Base-by-base conservation (phyloP, 306 rosid genomes). In the Arachis stenosperma region DNA sequence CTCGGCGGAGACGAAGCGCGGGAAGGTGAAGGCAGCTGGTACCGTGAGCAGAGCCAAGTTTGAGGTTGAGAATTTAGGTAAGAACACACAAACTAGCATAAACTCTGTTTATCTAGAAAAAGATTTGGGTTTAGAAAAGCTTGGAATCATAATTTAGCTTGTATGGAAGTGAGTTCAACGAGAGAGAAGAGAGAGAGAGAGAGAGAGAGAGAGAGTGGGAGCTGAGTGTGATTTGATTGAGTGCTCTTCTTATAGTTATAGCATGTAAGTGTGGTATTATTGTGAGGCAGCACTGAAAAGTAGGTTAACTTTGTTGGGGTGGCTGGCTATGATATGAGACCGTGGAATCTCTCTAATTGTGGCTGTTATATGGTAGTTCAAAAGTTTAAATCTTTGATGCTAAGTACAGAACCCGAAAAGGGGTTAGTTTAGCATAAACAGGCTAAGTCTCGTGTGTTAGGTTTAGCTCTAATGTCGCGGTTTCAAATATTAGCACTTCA, bases 11-110 rank as follows among this genome's bases (percentile, higher is more conserved):
- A 4, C 37, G 4, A 94, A 94, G 80, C 89, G 89, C 12, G 92
- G 88, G 57, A 91, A 91, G 65, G 88, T 90, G 39, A 77, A 83
- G 84, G 95, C 96, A 59, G 83, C 86, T 7, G 90, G 91, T 73
- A 87, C 96, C 1, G 86, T 91, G 81, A 91, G 83, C 89, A 94
- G 89, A 82, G 67, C 84, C 71, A 94, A 83, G 67, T 87, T 88
- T 29, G 93, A 90, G 84, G 10, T 88, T 74, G 95, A 88, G 77
- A 91, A 88, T 81, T 36, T 91, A 84, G 99, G 99, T 94, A 91
- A 33, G 37, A 52, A 52, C 57, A n/a, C 57, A 12, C 2, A 50
- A 11, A 81, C 43, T 55, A 59, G 13, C 15, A 58, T 40, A 71
- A 29, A 14, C 51, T 51, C 6, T 13, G 12, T 41, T n/a, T n/a